Evolutionary conservation across 805 yeast species (phyloP).

Genomic region (Teunomyces lycoperdinae): DNA sequence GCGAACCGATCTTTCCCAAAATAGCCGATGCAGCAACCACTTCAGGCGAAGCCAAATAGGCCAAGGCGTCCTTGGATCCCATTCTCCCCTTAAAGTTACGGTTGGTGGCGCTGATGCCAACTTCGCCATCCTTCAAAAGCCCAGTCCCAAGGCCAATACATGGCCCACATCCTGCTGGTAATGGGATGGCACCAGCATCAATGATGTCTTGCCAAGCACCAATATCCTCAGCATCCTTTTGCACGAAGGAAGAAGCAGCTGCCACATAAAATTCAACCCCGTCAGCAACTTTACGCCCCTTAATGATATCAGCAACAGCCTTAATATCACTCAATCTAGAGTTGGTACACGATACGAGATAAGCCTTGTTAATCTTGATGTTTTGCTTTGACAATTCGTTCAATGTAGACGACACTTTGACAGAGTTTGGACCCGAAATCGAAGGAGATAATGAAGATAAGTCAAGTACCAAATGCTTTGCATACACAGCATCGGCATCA

Average conservation of each 20-base stretch:
- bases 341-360: constrained; percentile 96
- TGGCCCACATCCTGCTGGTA: constrained; percentile 99
- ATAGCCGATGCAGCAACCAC: constrained; percentile 98
- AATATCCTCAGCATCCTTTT: constrained; percentile 80
- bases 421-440: constrained; percentile 96
- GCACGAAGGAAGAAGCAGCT: constrained; percentile 93
- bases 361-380: constrained; percentile 86
- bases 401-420: constrained; percentile 81
- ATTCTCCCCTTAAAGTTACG: constrained; percentile 98
- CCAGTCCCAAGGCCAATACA: constrained; percentile 98
- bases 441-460: constrained; percentile 78
- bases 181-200: constrained; percentile 90
- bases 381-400: constrained; percentile 69
- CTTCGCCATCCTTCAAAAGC: constrained; percentile 89
- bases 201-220: constrained; percentile 92
- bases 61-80: constrained; percentile 97
- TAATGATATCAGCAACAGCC: constrained; percentile 89
- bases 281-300: constrained; percentile 77
- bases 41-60: constrained; percentile 94
- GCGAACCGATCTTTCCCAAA: constrained; percentile 90
- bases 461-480: constrained; percentile 83
- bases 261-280: constrained; percentile 96
- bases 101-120: constrained; percentile 97
- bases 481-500: constrained; percentile 80
- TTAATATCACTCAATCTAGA: constrained; percentile 88